phyloP scores from a whole-genome alignment of 164 flowering plant genomes.

The Stephania cephalantha region DNA sequence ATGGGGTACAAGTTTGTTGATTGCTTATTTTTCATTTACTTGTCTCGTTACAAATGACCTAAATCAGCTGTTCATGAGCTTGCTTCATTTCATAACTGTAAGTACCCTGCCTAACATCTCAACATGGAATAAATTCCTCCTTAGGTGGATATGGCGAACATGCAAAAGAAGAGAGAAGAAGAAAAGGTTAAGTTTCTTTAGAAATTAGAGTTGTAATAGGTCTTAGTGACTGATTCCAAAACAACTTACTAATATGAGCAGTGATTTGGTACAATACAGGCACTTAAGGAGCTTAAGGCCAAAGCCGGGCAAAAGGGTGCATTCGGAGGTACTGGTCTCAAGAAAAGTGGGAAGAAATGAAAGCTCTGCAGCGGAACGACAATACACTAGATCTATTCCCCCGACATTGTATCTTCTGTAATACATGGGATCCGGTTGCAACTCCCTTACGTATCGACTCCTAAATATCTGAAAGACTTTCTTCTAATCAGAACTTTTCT shows the following conservation, averaged over 20 bases:
- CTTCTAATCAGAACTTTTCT: background rate
- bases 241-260: background rate
- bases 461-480: constrained; percentile 1
- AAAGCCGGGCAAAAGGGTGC: constrained; percentile 84
- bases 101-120: background rate
- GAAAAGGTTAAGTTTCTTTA: constrained; percentile 55
- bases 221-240: background rate
- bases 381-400: background rate
- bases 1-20: background rate
- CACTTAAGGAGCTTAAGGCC: constrained; percentile 77
- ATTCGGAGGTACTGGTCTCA: constrained; percentile 85
- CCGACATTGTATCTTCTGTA: background rate
- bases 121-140: background rate
- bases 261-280: constrained; percentile 32
- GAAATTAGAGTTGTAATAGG: background rate
- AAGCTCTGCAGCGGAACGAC: constrained; percentile 1
- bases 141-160: constrained; percentile 59
- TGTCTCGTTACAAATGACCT: background rate
- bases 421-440: background rate
- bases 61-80: no score
- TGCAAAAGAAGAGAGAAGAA: constrained; percentile 91
- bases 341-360: constrained; percentile 97
- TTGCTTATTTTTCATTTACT: background rate
- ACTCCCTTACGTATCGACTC: background rate
- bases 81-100: background rate